Evolutionary conservation across 768 basidiomycete species (phyloP).

Genomic region (Nevesoporus exiguus): DNA sequence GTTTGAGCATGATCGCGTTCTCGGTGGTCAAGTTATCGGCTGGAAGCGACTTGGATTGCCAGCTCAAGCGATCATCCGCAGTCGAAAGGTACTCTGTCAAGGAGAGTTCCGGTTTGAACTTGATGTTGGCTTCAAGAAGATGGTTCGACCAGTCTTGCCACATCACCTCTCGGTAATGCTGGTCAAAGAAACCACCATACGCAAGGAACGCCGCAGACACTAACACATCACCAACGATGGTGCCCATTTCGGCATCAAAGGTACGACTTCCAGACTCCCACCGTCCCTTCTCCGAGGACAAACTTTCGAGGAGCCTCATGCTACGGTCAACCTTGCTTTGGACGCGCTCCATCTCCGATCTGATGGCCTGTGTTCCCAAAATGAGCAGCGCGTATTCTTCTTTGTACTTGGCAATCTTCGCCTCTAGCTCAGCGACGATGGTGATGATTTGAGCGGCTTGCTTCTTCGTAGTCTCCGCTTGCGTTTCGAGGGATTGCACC

Average conservation of each 20-base stretch:
- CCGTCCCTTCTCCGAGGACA: constrained; percentile 90
- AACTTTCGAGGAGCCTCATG: constrained; percentile 89
- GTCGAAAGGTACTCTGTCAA: constrained; percentile 96
- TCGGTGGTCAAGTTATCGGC: constrained; percentile 94
- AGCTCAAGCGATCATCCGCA: constrained; percentile 90
- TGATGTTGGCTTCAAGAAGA: constrained; percentile 83
- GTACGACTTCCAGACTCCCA: constrained; percentile 96
- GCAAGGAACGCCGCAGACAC: constrained; percentile 95
- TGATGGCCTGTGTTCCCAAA: constrained; percentile 96
- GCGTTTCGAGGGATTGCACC: constrained; percentile 86
- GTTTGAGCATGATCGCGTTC: constrained; percentile 99
- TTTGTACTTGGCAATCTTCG: constrained; percentile 91
- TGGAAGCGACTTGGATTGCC: constrained; percentile 96
- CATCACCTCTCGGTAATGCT: constrained; percentile 95
- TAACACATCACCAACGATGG: constrained; percentile 94
- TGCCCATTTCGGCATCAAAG: constrained; percentile 98
- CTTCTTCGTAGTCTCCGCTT: constrained; percentile 93
- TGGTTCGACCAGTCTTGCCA: constrained; percentile 95
- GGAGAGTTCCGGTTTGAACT: constrained; percentile 88
- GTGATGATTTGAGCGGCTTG: constrained; percentile 86
- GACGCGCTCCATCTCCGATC: constrained; percentile 95
- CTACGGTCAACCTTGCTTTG: constrained; percentile 96
- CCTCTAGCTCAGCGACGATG: constrained; percentile 90
- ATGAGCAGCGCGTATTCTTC: constrained; percentile 96
- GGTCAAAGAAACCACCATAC: constrained; percentile 98